Percentiles rank a stretch among this genome's conserved stretches.
Evolutionary conservation across 139 green algal genomes (phyloP).

Genomic region (Chlamydomonas asymmetrica): DNA sequence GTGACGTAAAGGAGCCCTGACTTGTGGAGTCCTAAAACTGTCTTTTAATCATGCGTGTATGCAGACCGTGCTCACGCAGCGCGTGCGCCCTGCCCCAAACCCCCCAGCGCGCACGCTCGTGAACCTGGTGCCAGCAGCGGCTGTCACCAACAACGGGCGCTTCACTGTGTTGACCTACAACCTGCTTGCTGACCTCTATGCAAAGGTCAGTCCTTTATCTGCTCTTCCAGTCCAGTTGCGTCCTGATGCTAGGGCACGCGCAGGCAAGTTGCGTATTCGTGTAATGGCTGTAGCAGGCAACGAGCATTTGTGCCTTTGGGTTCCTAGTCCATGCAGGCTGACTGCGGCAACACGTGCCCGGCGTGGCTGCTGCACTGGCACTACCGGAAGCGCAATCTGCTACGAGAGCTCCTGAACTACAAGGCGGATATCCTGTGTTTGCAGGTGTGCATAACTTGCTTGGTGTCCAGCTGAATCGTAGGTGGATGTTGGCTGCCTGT

Average conservation of each 20-base stretch:
- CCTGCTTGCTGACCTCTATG: conserved; percentile 96
- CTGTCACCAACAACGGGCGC: conserved; percentile 37
- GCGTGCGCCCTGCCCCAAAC: conserved; percentile 80
- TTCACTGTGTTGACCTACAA: conserved; percentile 98
- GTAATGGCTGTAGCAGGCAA: no score
- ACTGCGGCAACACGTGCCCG: conserved; percentile 86
- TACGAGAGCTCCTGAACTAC: conserved; percentile 90
- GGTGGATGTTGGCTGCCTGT: neutral
- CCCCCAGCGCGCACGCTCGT: conserved; percentile 74
- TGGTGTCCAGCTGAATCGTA: conserved; percentile 13
- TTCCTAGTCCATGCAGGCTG: no score
- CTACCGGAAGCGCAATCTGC: conserved; percentile 91
- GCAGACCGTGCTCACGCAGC: conserved; percentile 61
- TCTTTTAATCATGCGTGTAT: conserved; percentile 35
- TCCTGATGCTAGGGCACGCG: no score
- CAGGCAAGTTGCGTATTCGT: no score
- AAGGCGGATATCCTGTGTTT: conserved; percentile 95
- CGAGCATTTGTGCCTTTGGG: no score
- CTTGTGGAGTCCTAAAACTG: no score
- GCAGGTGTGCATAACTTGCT: conserved; percentile 59
- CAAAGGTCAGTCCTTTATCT: conserved; percentile 81
- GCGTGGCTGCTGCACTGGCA: conserved; percentile 91
- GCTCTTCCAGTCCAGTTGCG: no score
- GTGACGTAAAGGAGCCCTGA: neutral
- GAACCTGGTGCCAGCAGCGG: conserved; percentile 49